phyloP scores from a whole-genome alignment of 257 asterid species.

The Leonotis leonurus region DNA sequence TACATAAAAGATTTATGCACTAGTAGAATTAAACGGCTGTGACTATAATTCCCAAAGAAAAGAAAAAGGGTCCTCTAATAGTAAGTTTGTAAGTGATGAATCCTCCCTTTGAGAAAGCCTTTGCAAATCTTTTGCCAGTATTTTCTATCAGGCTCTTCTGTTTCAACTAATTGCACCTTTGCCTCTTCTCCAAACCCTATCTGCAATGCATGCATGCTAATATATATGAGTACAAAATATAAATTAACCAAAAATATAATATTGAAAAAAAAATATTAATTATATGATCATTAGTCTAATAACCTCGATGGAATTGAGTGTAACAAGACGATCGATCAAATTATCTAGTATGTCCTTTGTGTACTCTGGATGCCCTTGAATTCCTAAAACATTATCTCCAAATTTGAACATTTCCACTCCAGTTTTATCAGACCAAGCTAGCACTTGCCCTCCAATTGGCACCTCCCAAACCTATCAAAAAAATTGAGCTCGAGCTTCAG shows the following conservation, averaged over 20 bases:
- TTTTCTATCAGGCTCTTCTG: constrained; percentile 48
- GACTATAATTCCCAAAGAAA: too few species aligned
- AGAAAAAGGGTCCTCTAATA: neutral
- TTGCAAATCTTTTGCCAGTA: constrained; percentile 56
- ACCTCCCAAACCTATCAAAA: constrained; percentile 82
- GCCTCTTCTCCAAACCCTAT: constrained; percentile 43
- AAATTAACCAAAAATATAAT: too few species aligned
- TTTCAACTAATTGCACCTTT: constrained; percentile 25
- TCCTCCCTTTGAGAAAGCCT: constrained; percentile 42
- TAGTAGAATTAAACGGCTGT: too few species aligned
- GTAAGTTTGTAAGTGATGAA: neutral
- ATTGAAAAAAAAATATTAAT: neutral
- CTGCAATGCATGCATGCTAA: constrained; percentile 25
- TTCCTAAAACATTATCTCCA: constrained; percentile 51
- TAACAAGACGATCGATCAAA: constrained; percentile 51
- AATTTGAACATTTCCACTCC: constrained; percentile 58
- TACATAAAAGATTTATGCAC: neutral
- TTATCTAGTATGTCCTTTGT: constrained; percentile 55
- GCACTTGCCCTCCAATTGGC: constrained; percentile 53
- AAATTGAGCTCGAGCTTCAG: too few species aligned
- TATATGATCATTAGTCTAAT: too few species aligned
- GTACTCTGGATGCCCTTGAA: constrained; percentile 86
- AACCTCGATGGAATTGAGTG: constrained; percentile 43
- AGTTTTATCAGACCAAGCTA: constrained; percentile 60
- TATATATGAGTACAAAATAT: too few species aligned